phyloP scores from a whole-genome alignment of 768 basidiomycete species.

The Kwoniella mangroviensis region DNA sequence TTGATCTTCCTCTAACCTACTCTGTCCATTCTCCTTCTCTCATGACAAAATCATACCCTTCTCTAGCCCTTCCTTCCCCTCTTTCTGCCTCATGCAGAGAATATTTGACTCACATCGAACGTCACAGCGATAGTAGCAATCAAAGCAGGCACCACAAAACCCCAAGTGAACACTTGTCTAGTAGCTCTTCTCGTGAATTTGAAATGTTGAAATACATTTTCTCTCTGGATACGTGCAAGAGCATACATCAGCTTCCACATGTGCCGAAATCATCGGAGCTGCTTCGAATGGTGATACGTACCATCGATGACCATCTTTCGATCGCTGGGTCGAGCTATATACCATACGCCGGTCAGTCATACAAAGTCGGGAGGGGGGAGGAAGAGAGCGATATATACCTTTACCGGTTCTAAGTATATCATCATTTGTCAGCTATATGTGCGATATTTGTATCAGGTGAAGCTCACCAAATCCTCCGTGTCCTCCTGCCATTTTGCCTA shows the following conservation, averaged over 20 bases:
- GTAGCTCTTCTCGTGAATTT: constrained; percentile 74
- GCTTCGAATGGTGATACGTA: constrained; percentile 44
- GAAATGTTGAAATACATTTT: constrained; percentile 81
- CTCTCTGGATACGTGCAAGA: constrained; percentile 66
- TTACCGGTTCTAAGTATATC: constrained; percentile 28
- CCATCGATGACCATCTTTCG: constrained; percentile 69
- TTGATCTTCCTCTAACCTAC: no score
- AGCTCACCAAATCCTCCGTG: constrained; percentile 63
- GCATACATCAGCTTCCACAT: no score
- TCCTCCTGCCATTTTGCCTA: constrained; percentile 65
- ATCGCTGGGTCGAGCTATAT: constrained; percentile 65
- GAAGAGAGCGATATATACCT: constrained; percentile 15
- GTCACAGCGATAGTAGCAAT: constrained; percentile 40
- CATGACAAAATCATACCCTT: background rate
- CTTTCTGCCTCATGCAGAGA: background rate
- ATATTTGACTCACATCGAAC: constrained; percentile 49
- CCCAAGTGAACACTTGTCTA: constrained; percentile 66
- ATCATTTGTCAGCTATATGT: constrained; percentile 12
- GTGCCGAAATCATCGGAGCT: no score
- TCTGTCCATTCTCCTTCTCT: no score
- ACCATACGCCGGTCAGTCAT: background rate
- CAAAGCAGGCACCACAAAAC: constrained; percentile 68
- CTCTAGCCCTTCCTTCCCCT: background rate
- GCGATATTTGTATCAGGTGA: background rate
- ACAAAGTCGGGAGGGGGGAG: background rate